Evolutionary conservation across 305 asterid genomes (phyloP), one percentile per base, ranked within the genome.

Genomic region (Fraxinus nigra): DNA sequence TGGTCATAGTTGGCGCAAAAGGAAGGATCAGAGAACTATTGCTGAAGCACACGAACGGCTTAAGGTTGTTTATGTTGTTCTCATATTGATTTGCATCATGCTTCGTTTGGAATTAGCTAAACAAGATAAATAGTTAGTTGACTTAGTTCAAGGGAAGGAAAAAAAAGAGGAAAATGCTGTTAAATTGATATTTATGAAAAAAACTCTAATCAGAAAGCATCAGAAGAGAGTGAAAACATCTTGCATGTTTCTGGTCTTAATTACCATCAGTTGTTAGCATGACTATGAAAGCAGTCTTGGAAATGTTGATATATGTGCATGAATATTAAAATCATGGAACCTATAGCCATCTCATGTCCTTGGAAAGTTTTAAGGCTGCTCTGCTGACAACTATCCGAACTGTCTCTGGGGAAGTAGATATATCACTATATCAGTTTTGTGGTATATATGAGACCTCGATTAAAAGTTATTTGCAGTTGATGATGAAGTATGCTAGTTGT

Each of bases 31-130:
- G 86, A 91, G 88, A 88, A 90, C 97, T 84, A 91, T 92, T 84
- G 96, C 97, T 75, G 99, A 97, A 91, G 98, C 97, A 73, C 99
- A 97, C 76, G 99, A 97, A 88, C 91, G 95, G 79, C 97, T 97
- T 76, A 97, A 97, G 98, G 99, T 97, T 82, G 79, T 33, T 54
- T 37, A 38, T 82, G 67, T 22, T 82, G 24, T 78, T 46, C 79
- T 85, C 63, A 69, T 82, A 61, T 80, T 78, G 38, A 22, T 77
- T 59, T 32, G 75, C 75, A 22, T 63, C 33, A 63, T 63, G 72
- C 7, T 63, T 14, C 75, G 35, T 70, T 70, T 30, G 75, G 75
- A 70, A 70, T 32, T 70, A 32, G 43, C 22, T 16, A 70, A 70
- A 32, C 43, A 14, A 30, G 43, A 69, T 30, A 69, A 70, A 33